Evolutionary conservation across 306 rosid species (phyloP).

Genomic region (Dalbergia oliveri): DNA sequence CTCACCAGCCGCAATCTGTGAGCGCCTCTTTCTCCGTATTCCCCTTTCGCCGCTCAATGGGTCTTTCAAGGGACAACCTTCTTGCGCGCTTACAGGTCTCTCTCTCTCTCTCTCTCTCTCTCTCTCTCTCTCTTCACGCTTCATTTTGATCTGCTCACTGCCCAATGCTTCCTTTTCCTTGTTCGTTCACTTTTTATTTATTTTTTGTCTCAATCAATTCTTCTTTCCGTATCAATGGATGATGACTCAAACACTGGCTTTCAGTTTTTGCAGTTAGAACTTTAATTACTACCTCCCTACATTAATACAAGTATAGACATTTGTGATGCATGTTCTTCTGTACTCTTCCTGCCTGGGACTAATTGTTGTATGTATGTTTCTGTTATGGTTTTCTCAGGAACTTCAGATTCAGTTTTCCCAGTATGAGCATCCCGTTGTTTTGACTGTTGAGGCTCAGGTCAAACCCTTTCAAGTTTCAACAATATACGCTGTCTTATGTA

Average conservation of each 20-base stretch:
- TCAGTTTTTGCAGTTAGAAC: conserved; percentile 4
- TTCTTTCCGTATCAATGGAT: neutral
- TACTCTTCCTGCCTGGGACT: conserved; percentile 3
- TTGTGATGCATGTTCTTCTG: neutral
- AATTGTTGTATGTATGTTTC: conserved; percentile 1
- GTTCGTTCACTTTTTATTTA: neutral
- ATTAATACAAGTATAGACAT: neutral
- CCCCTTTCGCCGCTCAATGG: conserved; percentile 56
- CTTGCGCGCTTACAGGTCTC: conserved; percentile 85
- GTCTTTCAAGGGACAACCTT: conserved; percentile 70
- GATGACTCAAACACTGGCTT: neutral
- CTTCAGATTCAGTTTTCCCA: conserved; percentile 74
- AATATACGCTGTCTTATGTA: neutral
- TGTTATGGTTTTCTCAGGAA: conserved; percentile 56
- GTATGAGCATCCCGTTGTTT: conserved; percentile 86
- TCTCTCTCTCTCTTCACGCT: neutral
- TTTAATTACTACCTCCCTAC: neutral
- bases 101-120: neutral
- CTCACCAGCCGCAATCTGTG: neutral
- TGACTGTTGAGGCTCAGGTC: conserved; percentile 98
- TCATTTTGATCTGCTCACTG: neutral
- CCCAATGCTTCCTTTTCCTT: conserved; percentile 8
- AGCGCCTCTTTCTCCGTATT: neutral
- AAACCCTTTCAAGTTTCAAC: neutral
- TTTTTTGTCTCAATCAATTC: neutral